Evolutionary conservation across 495 filamentous ascomycete species (phyloP), one percentile per base, ranked within the genome.

Genomic region (Zalerion maritima): DNA sequence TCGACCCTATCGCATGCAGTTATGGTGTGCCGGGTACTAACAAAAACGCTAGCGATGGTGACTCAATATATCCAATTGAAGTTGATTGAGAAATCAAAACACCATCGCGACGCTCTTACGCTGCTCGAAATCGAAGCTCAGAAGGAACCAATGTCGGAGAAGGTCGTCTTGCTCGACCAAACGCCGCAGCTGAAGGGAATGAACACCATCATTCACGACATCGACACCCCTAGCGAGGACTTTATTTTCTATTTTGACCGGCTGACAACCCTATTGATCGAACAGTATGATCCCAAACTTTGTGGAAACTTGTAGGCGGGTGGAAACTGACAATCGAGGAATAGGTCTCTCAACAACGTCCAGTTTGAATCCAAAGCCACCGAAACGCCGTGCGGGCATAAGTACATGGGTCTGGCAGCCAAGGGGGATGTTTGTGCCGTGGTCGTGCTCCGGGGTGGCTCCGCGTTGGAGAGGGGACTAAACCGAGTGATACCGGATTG

Each of bases 161-260:
- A 79, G 40, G 75, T 89, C 18, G 48, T 76, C 3, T 44, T 87
- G 10, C 59, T 94, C 33, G 55, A 72, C 14, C 63, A 80, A 35
- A 89, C 76, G 0, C 64, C 71, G 4, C 87, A 97, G 49, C 58
- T 94, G 22, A 54, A 65, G 18, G 86, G 71, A 13, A 92, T 97
- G 71, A 86, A 79, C 51, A 93, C 86, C 0, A 77, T 94, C 28
- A 70, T 97, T 17, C 81, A 87, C 42, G 65, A 83, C 44, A 80
- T 78, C 14, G 66, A 77, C 23, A 87, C 78, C 1, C 56, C 73
- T 7, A 69, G 78, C 22, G 89, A 92, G 38, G 85, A 94, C 37
- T 96, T 94, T 46, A 82, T 92, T 31, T 96, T 94, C 52, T 93
- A 94, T 50, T 94, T 94, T 42, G 81, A 97, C 54, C 73, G 89